Evolutionary conservation across 306 rosid genomes (phyloP).

Genomic region (Quercus mongolica): DNA sequence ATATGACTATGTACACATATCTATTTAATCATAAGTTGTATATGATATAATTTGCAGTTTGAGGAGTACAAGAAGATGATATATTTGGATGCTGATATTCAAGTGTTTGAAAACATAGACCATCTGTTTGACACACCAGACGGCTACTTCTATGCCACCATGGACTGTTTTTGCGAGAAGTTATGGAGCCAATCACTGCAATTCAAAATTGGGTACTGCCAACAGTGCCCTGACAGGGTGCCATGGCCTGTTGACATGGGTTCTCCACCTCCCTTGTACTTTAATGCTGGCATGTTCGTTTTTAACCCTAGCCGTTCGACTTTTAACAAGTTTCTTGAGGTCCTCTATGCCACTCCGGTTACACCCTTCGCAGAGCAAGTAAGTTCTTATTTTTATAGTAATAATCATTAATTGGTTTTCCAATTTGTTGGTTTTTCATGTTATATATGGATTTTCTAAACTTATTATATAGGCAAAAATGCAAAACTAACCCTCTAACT

Average conservation of each 20-base stretch:
- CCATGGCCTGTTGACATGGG: constrained; percentile 51
- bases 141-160: constrained; percentile 57
- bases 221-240: constrained; percentile 57
- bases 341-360: constrained; percentile 40
- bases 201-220: constrained; percentile 55
- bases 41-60: constrained; percentile 29
- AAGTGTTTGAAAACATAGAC: constrained; percentile 60
- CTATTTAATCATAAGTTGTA: no score
- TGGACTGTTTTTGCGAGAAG: constrained; percentile 69
- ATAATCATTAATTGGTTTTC: no score
- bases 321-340: constrained; percentile 40
- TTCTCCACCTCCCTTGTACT: constrained; percentile 49
- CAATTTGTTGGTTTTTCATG: background rate
- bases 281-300: constrained; percentile 73
- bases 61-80: constrained; percentile 62
- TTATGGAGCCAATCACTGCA: constrained; percentile 58
- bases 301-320: constrained; percentile 46
- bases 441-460: no score
- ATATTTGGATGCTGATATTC: constrained; percentile 70
- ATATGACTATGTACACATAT: background rate
- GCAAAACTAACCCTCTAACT: no score
- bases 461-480: no score
- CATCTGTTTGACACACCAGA: constrained; percentile 41
- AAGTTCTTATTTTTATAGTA: background rate
- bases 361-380: constrained; percentile 67